Evolutionary conservation across 2,329 filamentous ascomycete genomes (phyloP).

Genomic region (Cladorrhinum sp.): DNA sequence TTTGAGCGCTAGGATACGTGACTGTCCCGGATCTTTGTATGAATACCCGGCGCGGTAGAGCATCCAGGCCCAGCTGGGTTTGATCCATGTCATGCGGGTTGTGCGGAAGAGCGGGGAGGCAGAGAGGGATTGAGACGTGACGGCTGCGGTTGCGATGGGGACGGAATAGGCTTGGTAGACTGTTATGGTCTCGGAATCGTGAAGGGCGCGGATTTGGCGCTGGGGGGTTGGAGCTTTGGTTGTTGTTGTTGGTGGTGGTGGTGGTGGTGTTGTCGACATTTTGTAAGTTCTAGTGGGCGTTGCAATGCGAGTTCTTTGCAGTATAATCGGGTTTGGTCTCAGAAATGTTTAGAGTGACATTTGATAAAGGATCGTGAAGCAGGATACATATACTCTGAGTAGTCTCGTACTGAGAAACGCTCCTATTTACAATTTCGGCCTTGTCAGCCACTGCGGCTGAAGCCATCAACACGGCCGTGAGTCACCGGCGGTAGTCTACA

Average conservation of each 20-base stretch:
- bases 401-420: not conserved
- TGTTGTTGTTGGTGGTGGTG: not conserved
- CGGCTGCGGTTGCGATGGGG: constrained; percentile 51
- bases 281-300: not conserved
- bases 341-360: not conserved
- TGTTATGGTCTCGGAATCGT: constrained; percentile 51
- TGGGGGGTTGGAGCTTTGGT: not conserved
- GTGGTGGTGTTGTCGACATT: too few relatives aligned
- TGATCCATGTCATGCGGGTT: constrained; percentile 64
- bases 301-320: not conserved
- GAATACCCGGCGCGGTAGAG: constrained; percentile 61
- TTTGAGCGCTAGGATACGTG: constrained; percentile 54
- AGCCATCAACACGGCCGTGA: not conserved
- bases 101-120: constrained; percentile 51
- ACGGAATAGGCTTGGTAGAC: constrained; percentile 60
- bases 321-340: not conserved
- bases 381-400: not conserved
- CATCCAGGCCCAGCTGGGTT: constrained; percentile 63
- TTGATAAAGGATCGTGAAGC: too few relatives aligned
- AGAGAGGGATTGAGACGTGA: constrained; percentile 48
- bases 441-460: not conserved
- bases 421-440: not conserved
- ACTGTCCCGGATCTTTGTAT: constrained; percentile 53
- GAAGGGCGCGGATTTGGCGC: constrained; percentile 25
- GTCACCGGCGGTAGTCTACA: not conserved